Base-by-base conservation (phyloP, 2,329 filamentous ascomycete species). In the Bipolaris cookei region DNA sequence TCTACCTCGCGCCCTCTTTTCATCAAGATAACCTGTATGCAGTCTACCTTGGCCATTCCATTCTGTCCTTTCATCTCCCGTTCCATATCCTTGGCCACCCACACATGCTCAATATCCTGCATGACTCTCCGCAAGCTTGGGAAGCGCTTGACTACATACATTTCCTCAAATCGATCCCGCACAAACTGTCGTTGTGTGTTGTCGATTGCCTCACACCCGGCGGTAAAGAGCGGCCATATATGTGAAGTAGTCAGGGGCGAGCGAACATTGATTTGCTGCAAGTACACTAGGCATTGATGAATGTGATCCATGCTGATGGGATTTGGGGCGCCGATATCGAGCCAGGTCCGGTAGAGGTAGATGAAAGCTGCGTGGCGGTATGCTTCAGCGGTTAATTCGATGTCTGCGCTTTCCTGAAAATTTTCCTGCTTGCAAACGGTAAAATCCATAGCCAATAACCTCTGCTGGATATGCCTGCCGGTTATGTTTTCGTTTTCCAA, bases 281-380 rank as follows among this genome's bases (percentile, higher is more conserved):
- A 59, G 48, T 58, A 62, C 0, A 47, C 16, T 1, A 74, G 51
- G 38, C 69, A 74, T 25, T 54, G 53, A n/a, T 65, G 51, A 4
- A 72, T 69, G 38, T 74, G 70, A 14, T 69, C 58, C 39, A 68
- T 58, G 23, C 67, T 73, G 30, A 63, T 70, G 10, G 68, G 70
- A 16, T 73, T 69, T 0, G 71, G 71, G 3, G 70, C 67, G 16
- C 71, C 71, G 21, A 73, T 64, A 21, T 63, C 65, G 1, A 70
- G 64, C 71, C 71, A 74, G 4, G 70, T 70, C 10, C 71, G 65
- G 47, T 74, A 72, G 21, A 74, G 66, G 41, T 74, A 73, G 39
- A 74, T 74, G 57, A 73, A 72, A 1, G 71, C 71, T 30, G 71
- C 66, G 46, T 74, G 71, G 13, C 68, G 68, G 38, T 70, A 73